Base-by-base conservation (phyloP, 2,329 filamentous ascomycete species). In the Phoma sp. region DNA sequence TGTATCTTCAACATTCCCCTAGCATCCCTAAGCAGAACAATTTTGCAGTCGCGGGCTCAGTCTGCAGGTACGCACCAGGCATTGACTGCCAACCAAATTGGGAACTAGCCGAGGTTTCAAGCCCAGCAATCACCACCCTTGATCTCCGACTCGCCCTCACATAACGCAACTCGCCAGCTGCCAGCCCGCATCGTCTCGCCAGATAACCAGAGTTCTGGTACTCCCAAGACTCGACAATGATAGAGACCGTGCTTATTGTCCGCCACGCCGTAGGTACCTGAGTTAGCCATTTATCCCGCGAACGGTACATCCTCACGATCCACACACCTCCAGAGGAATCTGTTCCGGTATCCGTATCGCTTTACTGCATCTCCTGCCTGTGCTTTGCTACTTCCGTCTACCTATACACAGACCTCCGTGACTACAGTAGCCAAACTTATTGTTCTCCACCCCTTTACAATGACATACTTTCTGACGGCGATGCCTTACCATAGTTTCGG, bases 401-500 rank as follows among this genome's bases (percentile, higher is more conserved):
- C 40, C 9, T 43, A 39, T 43, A 43, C 33, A 52, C 49, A 43
- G 44, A 45, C 38, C 39, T 45, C 44, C 33, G 47, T 51, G 35
- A 49, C 37, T 43, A 22, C 17, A 36, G 21, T 57, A 51, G 55
- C 48, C 43, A 47, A 62, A 55, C 38, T 35, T 37, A 39, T 41
- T 32, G 35, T 49, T 51, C 50, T 43, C 51, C 49, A 41, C 45
- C 48, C 57, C 57, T 56, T 59, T 55, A 25, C 46, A 41, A 63
- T 55, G 43, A 61, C 45, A 61, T 56, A 39, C 39, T 55, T 54
- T 62, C 63, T 69, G 63, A 65, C 63, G 46, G 52, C 39, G 39
- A 44, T 53, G 41, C 39, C 45, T 57, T 43, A 37, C 48, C 58
- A 51, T 64, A 73, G 93, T 96, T 96, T 77, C 92, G 95, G 60